These are phyloP conservation scores for Apostasia ramifera DNA, from an alignment of 106 monocot species.

Conservation along the genomic window DNA sequence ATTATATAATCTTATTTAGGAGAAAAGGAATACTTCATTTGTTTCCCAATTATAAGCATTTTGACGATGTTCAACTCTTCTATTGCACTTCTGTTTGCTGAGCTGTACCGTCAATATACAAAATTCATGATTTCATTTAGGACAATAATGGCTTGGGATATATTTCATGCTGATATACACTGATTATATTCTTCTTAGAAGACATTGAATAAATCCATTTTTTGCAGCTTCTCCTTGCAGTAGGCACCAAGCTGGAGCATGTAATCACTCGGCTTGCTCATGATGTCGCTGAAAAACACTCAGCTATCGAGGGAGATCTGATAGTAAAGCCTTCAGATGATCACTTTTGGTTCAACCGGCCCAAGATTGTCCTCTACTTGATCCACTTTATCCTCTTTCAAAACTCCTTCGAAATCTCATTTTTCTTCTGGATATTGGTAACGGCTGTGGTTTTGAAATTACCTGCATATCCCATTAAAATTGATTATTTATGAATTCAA, in stretches of 20 bases:
- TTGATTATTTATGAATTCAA: background rate
- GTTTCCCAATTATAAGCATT: too few relatives aligned
- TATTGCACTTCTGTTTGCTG: too few relatives aligned
- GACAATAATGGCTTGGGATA: too few relatives aligned
- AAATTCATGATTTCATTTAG: too few relatives aligned
- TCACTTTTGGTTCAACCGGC: slow-evolving; percentile 43
- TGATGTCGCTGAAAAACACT: slow-evolving; percentile 53
- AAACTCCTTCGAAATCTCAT: slow-evolving; percentile 56
- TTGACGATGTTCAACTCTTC: too few relatives aligned
- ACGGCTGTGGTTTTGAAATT: background rate
- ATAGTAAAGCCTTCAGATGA: slow-evolving; percentile 49
- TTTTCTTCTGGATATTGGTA: slow-evolving; percentile 63
- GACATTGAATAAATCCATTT: background rate
- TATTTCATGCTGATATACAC: too few relatives aligned
- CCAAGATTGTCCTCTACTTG: slow-evolving; percentile 32
- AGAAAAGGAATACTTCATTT: too few relatives aligned
- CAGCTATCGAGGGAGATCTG: slow-evolving; percentile 39
- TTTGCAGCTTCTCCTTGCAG: slow-evolving; percentile 40
- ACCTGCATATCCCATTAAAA: background rate
- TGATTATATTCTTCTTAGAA: too few relatives aligned
- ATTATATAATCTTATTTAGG: too few relatives aligned
- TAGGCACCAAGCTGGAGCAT: slow-evolving; percentile 46
- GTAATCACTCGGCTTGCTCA: slow-evolving; percentile 37
- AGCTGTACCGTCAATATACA: too few relatives aligned
- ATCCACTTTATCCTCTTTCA: slow-evolving; percentile 65